Evolutionary conservation across 2,329 filamentous ascomycete species (phyloP).

Genomic region (Coniochaeta sp.): DNA sequence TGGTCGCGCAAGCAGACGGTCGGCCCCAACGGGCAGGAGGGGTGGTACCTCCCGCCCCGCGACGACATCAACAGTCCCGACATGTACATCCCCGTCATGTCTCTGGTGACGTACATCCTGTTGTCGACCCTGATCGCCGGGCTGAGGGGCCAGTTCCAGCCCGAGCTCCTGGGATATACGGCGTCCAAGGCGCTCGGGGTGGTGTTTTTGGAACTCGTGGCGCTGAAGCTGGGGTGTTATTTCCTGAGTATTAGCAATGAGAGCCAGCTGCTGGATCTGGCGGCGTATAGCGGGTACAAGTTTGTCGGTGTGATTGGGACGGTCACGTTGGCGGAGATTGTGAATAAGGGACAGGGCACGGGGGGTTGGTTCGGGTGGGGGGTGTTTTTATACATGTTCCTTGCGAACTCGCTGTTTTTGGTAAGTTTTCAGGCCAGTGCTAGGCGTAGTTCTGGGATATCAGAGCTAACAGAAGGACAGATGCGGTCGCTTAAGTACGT

Average conservation of each 20-base stretch:
- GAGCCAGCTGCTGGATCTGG: slow-evolving; percentile 84
- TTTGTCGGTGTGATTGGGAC: slow-evolving; percentile 96
- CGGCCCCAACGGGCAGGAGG: slow-evolving; percentile 61
- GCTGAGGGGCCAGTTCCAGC: slow-evolving; percentile 84
- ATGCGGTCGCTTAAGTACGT: slow-evolving; percentile 95
- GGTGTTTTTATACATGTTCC: slow-evolving; percentile 85
- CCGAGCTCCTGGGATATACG: slow-evolving; percentile 84
- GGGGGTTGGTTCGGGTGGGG: slow-evolving; percentile 85
- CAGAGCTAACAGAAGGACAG: slow-evolving; percentile 39
- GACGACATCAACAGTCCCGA: slow-evolving; percentile 97
- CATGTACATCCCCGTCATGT: slow-evolving; percentile 97
- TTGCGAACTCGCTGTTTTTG: slow-evolving; percentile 91
- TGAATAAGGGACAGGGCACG: slow-evolving; percentile 73
- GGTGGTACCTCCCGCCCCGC: slow-evolving; percentile 80
- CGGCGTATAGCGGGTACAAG: slow-evolving; percentile 97
- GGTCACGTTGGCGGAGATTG: slow-evolving; percentile 68
- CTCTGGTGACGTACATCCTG: slow-evolving; percentile 93
- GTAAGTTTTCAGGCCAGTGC: too few species aligned
- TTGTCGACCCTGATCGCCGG: slow-evolving; percentile 87
- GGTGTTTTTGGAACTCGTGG: slow-evolving; percentile 80
- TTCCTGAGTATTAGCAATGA: slow-evolving; percentile 90
- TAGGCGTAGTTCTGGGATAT: too few species aligned
- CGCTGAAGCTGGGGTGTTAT: slow-evolving; percentile 87
- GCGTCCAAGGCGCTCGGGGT: slow-evolving; percentile 78
- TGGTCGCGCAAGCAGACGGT: slow-evolving; percentile 88